Percentiles rank a stretch among this genome's conserved stretches.
phyloP scores from a whole-genome alignment of 495 filamentous ascomycete genomes.

The Penicillium bovifimosum region DNA sequence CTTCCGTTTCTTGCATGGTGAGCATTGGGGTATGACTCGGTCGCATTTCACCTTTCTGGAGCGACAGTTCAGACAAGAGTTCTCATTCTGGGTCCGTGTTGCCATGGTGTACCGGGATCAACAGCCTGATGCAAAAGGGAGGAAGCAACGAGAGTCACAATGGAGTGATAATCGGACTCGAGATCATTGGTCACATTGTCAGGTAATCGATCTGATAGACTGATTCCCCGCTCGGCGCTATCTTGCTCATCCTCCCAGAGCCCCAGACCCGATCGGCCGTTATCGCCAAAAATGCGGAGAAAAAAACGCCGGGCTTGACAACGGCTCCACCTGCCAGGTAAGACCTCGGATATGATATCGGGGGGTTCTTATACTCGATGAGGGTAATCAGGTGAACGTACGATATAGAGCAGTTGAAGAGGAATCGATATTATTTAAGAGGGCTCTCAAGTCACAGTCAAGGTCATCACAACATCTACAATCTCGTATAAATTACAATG shows the following conservation, averaged over 20 bases:
- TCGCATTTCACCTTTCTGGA: not conserved
- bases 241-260: too few relatives aligned
- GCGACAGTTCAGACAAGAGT: not conserved
- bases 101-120: not conserved
- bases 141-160: too few relatives aligned
- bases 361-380: not conserved
- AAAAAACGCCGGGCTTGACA: not conserved
- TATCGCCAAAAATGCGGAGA: not conserved
- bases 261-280: too few relatives aligned
- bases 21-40: not conserved
- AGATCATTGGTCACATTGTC: not conserved
- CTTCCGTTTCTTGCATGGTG: constrained; percentile 3
- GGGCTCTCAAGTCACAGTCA: too few relatives aligned
- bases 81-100: not conserved
- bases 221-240: too few relatives aligned
- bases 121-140: not conserved
- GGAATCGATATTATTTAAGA: not conserved
- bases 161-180: not conserved
- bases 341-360: too few relatives aligned
- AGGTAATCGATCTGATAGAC: too few relatives aligned
- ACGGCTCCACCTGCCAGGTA: constrained; percentile 3
- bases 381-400: too few relatives aligned
- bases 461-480: too few relatives aligned
- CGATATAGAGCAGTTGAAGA: not conserved
- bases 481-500: not conserved